phyloP scores from a whole-genome alignment of 2,329 filamentous ascomycete species.

The Aspergillus glaucus region DNA sequence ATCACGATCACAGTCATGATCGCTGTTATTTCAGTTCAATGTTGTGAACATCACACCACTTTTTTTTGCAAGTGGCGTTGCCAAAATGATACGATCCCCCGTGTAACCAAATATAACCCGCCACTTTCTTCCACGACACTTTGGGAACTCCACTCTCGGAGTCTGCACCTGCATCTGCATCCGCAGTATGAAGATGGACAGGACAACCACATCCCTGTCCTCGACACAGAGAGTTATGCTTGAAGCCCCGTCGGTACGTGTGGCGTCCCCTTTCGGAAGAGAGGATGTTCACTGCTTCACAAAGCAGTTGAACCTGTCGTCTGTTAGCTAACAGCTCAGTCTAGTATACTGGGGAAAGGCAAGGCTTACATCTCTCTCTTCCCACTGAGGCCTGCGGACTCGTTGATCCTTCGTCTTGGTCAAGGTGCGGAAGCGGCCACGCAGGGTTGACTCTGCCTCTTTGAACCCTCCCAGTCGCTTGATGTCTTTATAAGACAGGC shows the following conservation, averaged over 20 bases:
- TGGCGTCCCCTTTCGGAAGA: slow-evolving; percentile 12
- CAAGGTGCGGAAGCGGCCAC: slow-evolving; percentile 41
- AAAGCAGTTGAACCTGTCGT: slow-evolving; percentile 34
- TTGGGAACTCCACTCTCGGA: slow-evolving; percentile 27
- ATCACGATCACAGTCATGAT: too few species aligned
- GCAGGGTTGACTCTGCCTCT: slow-evolving; percentile 44
- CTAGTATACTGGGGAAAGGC: neutral
- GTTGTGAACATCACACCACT: slow-evolving; percentile 47
- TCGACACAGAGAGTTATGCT: slow-evolving; percentile 2
- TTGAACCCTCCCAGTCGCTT: slow-evolving; percentile 37
- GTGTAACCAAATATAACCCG: slow-evolving; percentile 46
- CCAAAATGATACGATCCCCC: slow-evolving; percentile 56
- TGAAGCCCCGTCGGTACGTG: neutral
- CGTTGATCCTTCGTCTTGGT: slow-evolving; percentile 42
- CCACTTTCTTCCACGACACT: slow-evolving; percentile 55
- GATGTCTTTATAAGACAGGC: slow-evolving; percentile 44
- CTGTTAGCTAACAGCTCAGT: neutral
- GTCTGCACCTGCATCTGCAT: slow-evolving; percentile 2
- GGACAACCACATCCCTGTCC: neutral
- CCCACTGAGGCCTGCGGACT: slow-evolving; percentile 42
- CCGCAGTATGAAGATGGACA: neutral
- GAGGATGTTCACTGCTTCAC: slow-evolving; percentile 30
- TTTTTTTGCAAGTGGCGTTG: slow-evolving; percentile 57
- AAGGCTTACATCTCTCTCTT: slow-evolving; percentile 36
- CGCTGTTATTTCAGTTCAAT: neutral